Conservation (phyloP, 805 yeast genomes). For the Blastobotrys muscicola region DNA sequence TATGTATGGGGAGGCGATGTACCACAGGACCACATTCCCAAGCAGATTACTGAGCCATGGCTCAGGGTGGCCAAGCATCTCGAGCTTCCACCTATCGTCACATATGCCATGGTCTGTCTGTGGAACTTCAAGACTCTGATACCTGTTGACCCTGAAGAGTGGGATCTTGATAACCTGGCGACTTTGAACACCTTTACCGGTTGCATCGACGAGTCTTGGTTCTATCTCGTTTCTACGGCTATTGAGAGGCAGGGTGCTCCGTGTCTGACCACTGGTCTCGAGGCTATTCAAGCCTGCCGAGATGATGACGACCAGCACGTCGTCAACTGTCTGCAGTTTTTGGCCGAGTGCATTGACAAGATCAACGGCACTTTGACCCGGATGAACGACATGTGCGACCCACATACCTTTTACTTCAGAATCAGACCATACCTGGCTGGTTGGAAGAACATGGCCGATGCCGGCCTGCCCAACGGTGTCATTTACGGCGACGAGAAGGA, state of each 20-base stretch:
- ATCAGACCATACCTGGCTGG: conserved; percentile 89
- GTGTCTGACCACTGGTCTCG: conserved; percentile 56
- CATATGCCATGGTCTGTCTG: conserved; percentile 77
- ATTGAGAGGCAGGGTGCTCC: conserved; percentile 78
- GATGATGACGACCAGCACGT: conserved; percentile 36
- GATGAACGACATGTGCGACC: conserved; percentile 93
- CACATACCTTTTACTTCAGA: conserved; percentile 79
- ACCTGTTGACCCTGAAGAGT: conserved; percentile 33
- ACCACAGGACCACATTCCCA: conserved; percentile 58
- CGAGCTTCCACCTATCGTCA: conserved; percentile 76
- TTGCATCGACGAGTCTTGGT: conserved; percentile 87
- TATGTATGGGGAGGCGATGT: conserved; percentile 70
- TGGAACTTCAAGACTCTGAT: conserved; percentile 75
- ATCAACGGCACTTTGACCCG: conserved; percentile 64
- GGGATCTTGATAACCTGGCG: conserved; percentile 61
- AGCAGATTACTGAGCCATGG: conserved; percentile 62
- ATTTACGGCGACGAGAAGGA: conserved; percentile 56
- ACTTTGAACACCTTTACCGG: conserved; percentile 85
- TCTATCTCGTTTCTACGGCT: conserved; percentile 77
- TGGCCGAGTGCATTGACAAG: conserved; percentile 69
- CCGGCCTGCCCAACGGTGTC: conserved; percentile 74
- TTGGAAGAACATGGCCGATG: conserved; percentile 85
- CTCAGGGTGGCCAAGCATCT: conserved; percentile 46
- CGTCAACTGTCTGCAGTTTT: conserved; percentile 40
- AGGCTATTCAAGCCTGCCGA: conserved; percentile 51